phyloP scores from a whole-genome alignment of 495 filamentous ascomycete species.

The Cercophora newfieldiana region DNA sequence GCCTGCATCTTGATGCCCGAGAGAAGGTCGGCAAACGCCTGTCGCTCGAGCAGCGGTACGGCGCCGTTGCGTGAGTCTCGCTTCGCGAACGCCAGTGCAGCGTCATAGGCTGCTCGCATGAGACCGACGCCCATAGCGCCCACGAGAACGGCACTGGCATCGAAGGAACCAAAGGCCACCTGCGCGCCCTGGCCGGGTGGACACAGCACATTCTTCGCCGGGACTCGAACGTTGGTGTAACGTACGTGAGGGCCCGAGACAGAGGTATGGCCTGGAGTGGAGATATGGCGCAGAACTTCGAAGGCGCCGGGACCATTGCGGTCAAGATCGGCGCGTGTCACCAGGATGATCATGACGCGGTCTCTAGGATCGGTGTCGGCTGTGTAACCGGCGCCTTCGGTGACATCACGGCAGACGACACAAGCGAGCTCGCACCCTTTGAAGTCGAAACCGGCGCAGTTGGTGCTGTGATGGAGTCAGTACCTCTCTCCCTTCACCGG shows the following conservation, averaged over 20 bases:
- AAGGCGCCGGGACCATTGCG: conserved; percentile 42
- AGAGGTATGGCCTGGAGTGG: conserved; percentile 47
- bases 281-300: conserved; percentile 43
- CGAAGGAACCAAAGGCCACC: conserved; percentile 43
- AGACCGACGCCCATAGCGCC: conserved; percentile 56
- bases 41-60: conserved; percentile 45
- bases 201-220: conserved; percentile 46
- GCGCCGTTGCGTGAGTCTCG: conserved; percentile 43
- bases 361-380: conserved; percentile 35
- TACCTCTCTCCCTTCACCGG: neutral
- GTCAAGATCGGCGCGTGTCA: conserved; percentile 48
- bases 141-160: conserved; percentile 47
- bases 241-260: conserved; percentile 47
- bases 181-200: conserved; percentile 42
- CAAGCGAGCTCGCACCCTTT: conserved; percentile 54
- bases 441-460: conserved; percentile 54
- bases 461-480: conserved; percentile 18
- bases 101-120: conserved; percentile 56
- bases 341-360: conserved; percentile 48
- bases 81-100: conserved; percentile 51
- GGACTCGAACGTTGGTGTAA: conserved; percentile 51
- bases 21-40: conserved; percentile 53
- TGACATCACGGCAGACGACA: conserved; percentile 50
- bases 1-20: conserved; percentile 55
- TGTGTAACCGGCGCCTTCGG: conserved; percentile 23